phyloP scores from a whole-genome alignment of 371 early-diverging fungal species.

The Dichotomocladium elegans region DNA sequence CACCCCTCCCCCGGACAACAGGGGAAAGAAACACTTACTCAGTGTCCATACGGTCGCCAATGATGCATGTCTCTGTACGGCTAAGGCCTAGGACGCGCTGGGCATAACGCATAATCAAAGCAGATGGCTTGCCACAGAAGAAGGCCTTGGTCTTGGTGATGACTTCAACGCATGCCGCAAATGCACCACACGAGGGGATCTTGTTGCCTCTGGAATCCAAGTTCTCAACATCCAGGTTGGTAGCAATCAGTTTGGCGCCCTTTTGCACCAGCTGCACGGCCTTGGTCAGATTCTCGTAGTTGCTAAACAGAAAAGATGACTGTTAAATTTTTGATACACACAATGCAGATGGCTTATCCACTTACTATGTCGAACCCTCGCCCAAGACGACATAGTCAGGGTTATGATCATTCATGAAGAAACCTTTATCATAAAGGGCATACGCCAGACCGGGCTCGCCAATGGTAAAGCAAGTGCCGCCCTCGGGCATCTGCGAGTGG shows the following conservation, averaged over 20 bases:
- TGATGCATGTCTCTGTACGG: slow-evolving; percentile 62
- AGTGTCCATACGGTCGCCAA: slow-evolving; percentile 73
- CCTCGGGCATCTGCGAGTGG: slow-evolving; percentile 55
- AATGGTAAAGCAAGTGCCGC: slow-evolving; percentile 56
- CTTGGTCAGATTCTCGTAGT: slow-evolving; percentile 61
- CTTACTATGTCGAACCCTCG: slow-evolving; percentile 50
- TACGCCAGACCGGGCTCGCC: slow-evolving; percentile 67
- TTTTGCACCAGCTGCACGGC: slow-evolving; percentile 57
- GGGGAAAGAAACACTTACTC: slow-evolving; percentile 29
- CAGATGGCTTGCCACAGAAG: slow-evolving; percentile 64
- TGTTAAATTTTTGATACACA: not conserved
- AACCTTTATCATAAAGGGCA: slow-evolving; percentile 64
- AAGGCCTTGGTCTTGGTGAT: slow-evolving; percentile 66
- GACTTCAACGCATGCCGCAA: slow-evolving; percentile 56
- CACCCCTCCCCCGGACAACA: no score
- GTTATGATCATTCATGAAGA: slow-evolving; percentile 62
- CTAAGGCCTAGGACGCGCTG: slow-evolving; percentile 52
- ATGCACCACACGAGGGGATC: slow-evolving; percentile 62
- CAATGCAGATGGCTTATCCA: not conserved
- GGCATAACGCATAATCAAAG: slow-evolving; percentile 67
- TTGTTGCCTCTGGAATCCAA: slow-evolving; percentile 53
- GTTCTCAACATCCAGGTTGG: slow-evolving; percentile 66
- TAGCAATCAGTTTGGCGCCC: slow-evolving; percentile 61
- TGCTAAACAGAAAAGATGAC: slow-evolving; percentile 81
- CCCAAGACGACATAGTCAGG: slow-evolving; percentile 67